These are phyloP conservation scores for Seiridium unicorne DNA, from an alignment of 2,329 filamentous ascomycete species.

Conservation along the genomic window DNA sequence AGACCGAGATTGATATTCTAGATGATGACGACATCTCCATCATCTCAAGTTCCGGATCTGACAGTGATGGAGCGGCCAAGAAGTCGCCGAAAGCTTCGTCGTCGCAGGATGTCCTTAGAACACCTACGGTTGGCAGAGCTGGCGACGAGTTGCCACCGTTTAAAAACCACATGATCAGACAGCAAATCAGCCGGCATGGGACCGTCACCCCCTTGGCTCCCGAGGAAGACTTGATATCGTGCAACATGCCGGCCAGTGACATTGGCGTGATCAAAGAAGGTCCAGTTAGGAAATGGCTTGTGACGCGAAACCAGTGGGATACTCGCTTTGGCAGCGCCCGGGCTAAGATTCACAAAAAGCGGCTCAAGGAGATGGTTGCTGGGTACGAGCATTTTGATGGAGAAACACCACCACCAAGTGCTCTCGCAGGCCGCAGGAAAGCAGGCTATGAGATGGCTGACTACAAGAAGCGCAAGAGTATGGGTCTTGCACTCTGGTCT, in stretches of 20 bases:
- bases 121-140: conserved; percentile 70
- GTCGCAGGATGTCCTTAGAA: conserved; percentile 8
- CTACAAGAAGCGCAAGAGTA: conserved; percentile 62
- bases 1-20: conserved; percentile 74
- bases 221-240: conserved; percentile 64
- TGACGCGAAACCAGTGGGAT: conserved; percentile 71
- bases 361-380: conserved; percentile 68
- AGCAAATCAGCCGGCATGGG: conserved; percentile 79
- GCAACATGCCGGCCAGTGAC: conserved; percentile 56
- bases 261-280: conserved; percentile 79
- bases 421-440: conserved; percentile 70
- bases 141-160: conserved; percentile 82
- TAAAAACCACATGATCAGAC: conserved; percentile 85
- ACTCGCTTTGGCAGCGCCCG: conserved; percentile 67
- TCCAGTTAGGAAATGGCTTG: conserved; percentile 81
- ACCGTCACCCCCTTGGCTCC: conserved; percentile 66
- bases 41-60: conserved; percentile 60
- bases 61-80: conserved; percentile 29
- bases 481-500: conserved; percentile 74
- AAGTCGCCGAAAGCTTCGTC: conserved; percentile 10
- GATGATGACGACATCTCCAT: conserved; percentile 77
- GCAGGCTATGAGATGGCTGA: conserved; percentile 44
- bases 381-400: conserved; percentile 71
- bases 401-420: conserved; percentile 80
- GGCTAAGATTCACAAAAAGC: conserved; percentile 68